Base-by-base conservation (phyloP, 1,284 basidiomycete genomes). In the Irpex lacteus region DNA sequence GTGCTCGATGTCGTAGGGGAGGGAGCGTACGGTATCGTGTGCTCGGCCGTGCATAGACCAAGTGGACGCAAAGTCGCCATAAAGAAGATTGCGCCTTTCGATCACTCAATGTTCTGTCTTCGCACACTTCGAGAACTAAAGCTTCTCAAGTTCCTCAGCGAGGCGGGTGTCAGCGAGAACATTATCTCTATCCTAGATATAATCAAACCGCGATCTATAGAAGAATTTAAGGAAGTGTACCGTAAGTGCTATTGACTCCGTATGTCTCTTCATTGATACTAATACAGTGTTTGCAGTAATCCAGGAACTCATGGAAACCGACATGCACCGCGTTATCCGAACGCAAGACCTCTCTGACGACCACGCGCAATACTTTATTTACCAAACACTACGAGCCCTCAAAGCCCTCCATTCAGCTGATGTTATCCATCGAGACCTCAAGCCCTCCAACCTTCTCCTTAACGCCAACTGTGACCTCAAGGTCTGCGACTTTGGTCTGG, bases 391-490 rank as follows among this genome's bases (percentile, higher is more conserved):
- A 15, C 90, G 96, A 54, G 96, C 95, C 0, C 85, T 98, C 73
- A 98, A 98, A 77, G 95, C 95, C 0, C 81, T 98, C 3, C 96
- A 98, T 74, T 95, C 92, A 0, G 95, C 96, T 21, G 94, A 96
- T 75, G 95, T 98, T 68, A 91, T 98, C 70, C 96, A 98, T 75
- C 91, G 96, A 65, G 96, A 98, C 77, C 86, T 98, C 69, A 98
- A 98, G 77, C 96, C 96, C 0, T 96, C 95, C 38, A 98, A 98
- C 72, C 82, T 98, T 6, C 86, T 98, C n/a, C 83, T 98, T 62
- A 98, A 98, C 72, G 94, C 95, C 67, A 97, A 98, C 76, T 98
- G 96, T 72, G 96, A 98, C 74, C 86, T 98, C 68, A 98, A 98
- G 75, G 94, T 67, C 26, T 94, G 92, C 75, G 95, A 97, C 74